Base-by-base conservation (phyloP, 441 rosid species). In the Omphalea diandra region DNA sequence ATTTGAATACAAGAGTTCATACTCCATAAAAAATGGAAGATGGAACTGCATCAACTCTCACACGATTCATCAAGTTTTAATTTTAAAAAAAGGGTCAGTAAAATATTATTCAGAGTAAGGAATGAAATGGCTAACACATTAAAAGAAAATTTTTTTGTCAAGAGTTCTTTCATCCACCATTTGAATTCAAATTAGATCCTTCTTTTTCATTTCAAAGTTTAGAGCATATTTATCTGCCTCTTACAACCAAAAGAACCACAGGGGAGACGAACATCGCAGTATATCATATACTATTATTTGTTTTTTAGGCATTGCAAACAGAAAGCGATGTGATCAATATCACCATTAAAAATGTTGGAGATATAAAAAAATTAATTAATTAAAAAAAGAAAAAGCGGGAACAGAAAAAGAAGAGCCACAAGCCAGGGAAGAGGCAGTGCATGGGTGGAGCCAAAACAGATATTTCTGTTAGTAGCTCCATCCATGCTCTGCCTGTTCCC, bases 341-440 rank as follows among this genome's bases (percentile, higher is more conserved):
- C n/a, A n/a, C n/a, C n/a, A n/a, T n/a, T n/a, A n/a, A 46, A 46
- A 46, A 20, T 20, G 27, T 52, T 5, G 56, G 29, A 49, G 63
- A 52, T 12, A 43, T 38, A 57, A n/a, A n/a, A n/a, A n/a, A n/a
- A n/a, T n/a, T n/a, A n/a, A n/a, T n/a, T n/a, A n/a, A n/a, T n/a
- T 10, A 33, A 1, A 2, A 0, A 20, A 29, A 75, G 54, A 27
- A 63, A 26, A 49, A 64, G 63, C 70, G 79, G 24, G 75, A 70
- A 78, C 22, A 71, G 27, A n/a, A 43, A 58, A 43, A 63, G 59
- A 62, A 67, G 40, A 65, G 24, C 15, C 54, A 46, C 9, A 50
- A 80, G 93, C 97, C 96, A 93, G 94, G 94, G 97, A 90, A 90
- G 98, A 93, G 98, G 93, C 95, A 93, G 97, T 88, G 97, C 95